Conservation (phyloP, 768 basidiomycete species). For the Xanthoconium stramineum region DNA sequence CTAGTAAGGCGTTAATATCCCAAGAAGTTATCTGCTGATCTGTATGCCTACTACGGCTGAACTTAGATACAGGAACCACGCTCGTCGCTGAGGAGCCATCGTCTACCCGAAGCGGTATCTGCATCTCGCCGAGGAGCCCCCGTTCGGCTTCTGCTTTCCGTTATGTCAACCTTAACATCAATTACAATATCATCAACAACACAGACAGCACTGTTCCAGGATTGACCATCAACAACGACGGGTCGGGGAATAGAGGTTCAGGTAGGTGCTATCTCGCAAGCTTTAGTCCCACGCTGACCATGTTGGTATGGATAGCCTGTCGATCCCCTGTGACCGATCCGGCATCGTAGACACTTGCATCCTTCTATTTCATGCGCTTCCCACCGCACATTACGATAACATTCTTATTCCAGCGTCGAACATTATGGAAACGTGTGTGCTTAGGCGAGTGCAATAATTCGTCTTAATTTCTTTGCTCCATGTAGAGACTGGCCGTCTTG, state of each 20-base stretch:
- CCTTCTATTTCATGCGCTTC: too few relatives aligned
- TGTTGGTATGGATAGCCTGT: too few relatives aligned
- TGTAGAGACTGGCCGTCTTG: too few relatives aligned
- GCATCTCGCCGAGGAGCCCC: conserved; percentile 1
- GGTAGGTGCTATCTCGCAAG: too few relatives aligned
- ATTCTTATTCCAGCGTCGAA: too few relatives aligned
- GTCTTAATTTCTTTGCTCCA: too few relatives aligned
- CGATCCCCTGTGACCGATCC: too few relatives aligned
- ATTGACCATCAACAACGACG: background rate
- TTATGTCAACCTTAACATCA: background rate
- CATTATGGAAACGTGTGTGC: too few relatives aligned
- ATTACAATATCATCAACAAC: conserved; percentile 2
- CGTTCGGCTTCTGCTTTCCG: background rate
- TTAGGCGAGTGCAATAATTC: too few relatives aligned
- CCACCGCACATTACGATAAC: too few relatives aligned
- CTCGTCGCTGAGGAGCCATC: background rate
- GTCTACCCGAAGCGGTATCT: background rate
- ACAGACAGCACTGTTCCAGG: background rate
- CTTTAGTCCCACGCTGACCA: too few relatives aligned
- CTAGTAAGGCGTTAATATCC: background rate
- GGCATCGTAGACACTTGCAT: too few relatives aligned
- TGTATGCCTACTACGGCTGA: background rate
- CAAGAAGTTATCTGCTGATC: background rate
- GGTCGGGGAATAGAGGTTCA: background rate
- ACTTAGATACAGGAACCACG: background rate